phyloP scores from a whole-genome alignment of 2,329 filamentous ascomycete species.

The Neonectria punicea region DNA sequence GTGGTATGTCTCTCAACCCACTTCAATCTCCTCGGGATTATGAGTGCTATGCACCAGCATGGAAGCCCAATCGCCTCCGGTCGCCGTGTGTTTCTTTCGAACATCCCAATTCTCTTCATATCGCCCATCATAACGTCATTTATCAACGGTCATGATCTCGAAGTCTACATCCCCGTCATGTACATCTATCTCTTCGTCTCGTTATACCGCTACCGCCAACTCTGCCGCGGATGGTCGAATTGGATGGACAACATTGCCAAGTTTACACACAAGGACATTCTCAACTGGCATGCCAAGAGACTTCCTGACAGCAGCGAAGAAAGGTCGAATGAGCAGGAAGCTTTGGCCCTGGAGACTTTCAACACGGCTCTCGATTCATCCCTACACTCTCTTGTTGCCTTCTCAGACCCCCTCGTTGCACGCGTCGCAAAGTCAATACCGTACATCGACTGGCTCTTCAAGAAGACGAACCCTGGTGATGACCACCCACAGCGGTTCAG shows the following conservation, averaged over 20 bases:
- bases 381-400: neutral
- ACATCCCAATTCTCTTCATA: slow-evolving; percentile 23
- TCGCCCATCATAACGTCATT: slow-evolving; percentile 29
- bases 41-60: slow-evolving; percentile 33
- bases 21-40: slow-evolving; percentile 30
- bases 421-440: slow-evolving; percentile 28
- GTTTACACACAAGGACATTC: slow-evolving; percentile 24
- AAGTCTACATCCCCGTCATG: slow-evolving; percentile 30
- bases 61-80: slow-evolving; percentile 27
- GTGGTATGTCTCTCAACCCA: slow-evolving; percentile 29
- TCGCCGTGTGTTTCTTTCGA: slow-evolving; percentile 23
- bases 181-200: slow-evolving; percentile 23
- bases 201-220: slow-evolving; percentile 22
- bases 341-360: slow-evolving; percentile 16
- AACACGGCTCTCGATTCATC: slow-evolving; percentile 7
- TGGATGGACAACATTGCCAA: slow-evolving; percentile 34
- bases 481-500: slow-evolving; percentile 20
- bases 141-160: slow-evolving; percentile 30
- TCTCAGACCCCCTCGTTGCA: slow-evolving; percentile 22
- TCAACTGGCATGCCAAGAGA: slow-evolving; percentile 23
- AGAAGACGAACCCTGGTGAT: slow-evolving; percentile 15
- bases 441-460: slow-evolving; percentile 31
- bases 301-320: neutral
- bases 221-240: slow-evolving; percentile 28
- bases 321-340: neutral